These are phyloP conservation scores for Fusarium phyllophilum DNA, from an alignment of 2,329 filamentous ascomycete genomes.

Conservation along the genomic window DNA sequence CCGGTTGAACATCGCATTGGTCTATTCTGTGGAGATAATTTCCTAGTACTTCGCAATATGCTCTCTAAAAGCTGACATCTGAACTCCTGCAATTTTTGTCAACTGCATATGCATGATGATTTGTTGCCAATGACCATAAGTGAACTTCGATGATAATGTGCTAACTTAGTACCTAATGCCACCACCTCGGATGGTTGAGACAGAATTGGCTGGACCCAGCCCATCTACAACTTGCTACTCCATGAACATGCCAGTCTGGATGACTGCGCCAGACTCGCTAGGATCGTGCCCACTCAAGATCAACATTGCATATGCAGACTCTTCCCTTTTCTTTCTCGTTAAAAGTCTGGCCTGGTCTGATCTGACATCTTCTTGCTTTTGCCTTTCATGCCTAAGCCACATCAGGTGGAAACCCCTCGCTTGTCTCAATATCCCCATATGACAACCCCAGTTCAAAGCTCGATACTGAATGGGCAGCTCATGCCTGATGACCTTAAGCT, in stretches of 20 bases:
- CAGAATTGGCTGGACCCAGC: neutral
- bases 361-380: slow-evolving; percentile 2
- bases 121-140: neutral
- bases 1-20: neutral
- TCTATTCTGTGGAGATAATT: neutral
- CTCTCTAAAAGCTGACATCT: neutral
- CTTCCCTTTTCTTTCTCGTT: slow-evolving; percentile 11
- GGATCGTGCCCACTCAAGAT: slow-evolving; percentile 21
- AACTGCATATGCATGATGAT: neutral
- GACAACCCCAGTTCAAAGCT: slow-evolving; percentile 2
- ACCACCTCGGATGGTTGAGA: neutral
- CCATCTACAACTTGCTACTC: neutral
- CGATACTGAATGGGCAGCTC: neutral
- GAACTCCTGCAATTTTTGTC: neutral
- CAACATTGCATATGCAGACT: slow-evolving; percentile 28
- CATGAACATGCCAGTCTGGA: slow-evolving; percentile 12
- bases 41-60: neutral
- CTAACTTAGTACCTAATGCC: neutral
- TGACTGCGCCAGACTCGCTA: slow-evolving; percentile 20
- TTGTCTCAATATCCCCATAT: slow-evolving; percentile 13
- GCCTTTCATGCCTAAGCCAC: neutral
- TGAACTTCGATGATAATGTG: neutral
- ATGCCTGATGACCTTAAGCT: neutral
- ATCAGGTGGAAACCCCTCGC: slow-evolving; percentile 7
- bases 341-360: slow-evolving; percentile 1